Conservation (phyloP, 129 eudicot species). For the Saussurea involucrata region DNA sequence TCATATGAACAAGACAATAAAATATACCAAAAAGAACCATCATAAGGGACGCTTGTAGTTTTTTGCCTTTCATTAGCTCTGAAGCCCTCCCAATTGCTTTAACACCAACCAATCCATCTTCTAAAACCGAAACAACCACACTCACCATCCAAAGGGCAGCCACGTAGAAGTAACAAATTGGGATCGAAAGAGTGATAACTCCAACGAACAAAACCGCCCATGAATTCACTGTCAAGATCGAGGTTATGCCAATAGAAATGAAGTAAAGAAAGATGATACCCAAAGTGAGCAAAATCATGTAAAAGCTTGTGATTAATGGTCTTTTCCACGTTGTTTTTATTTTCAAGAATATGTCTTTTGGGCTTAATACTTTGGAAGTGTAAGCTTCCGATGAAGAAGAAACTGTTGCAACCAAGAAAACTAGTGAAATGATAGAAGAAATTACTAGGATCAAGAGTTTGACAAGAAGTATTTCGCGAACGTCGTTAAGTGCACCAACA, state of each 20-base stretch:
- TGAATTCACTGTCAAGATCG: slow-evolving; percentile 13
- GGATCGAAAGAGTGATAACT: slow-evolving; percentile 17
- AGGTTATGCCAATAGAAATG: slow-evolving; percentile 4
- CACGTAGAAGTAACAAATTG: slow-evolving; percentile 22
- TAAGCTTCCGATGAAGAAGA: slow-evolving; percentile 32
- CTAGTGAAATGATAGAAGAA: slow-evolving; percentile 12
- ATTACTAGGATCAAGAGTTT: slow-evolving; percentile 11
- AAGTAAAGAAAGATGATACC: slow-evolving; percentile 18
- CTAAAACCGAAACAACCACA: slow-evolving; percentile 33
- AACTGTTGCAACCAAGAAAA: slow-evolving; percentile 26
- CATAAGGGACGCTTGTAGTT: slow-evolving; percentile 20
- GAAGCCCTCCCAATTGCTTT: slow-evolving; percentile 34
- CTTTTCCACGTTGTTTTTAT: slow-evolving; percentile 25
- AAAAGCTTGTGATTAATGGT: slow-evolving; percentile 24
- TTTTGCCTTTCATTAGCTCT: slow-evolving; percentile 33
- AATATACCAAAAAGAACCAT: slow-evolving; percentile 18
- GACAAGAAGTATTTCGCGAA: slow-evolving; percentile 16
- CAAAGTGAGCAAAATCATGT: slow-evolving; percentile 31
- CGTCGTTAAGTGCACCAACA: background rate
- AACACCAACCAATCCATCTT: slow-evolving; percentile 18
- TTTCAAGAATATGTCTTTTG: slow-evolving; percentile 18
- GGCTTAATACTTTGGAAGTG: slow-evolving; percentile 33
- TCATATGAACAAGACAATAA: background rate
- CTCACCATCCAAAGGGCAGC: slow-evolving; percentile 35
- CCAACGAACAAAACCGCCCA: slow-evolving; percentile 18